Conservation (phyloP, 495 filamentous ascomycete genomes). For the Penicillium cataractarum region DNA sequence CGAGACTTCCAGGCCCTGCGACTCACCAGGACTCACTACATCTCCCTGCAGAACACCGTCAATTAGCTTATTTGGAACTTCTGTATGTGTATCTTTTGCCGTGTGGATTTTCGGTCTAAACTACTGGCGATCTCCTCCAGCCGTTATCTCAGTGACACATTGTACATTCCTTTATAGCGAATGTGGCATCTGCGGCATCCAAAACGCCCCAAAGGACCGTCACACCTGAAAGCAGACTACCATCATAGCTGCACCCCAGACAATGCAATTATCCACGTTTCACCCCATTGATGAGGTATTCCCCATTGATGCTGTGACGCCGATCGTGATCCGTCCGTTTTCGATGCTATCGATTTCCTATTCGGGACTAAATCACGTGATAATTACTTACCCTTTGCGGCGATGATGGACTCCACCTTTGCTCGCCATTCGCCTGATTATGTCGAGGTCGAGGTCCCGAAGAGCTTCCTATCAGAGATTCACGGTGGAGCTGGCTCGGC, state of each 20-base stretch:
- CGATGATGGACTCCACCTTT: background rate
- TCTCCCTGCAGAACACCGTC: background rate
- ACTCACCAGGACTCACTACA: background rate
- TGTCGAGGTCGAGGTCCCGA: background rate
- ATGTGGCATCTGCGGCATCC: background rate
- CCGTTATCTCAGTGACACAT: slow-evolving; percentile 6
- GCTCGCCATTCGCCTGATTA: slow-evolving; percentile 3
- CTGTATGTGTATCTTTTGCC: background rate
- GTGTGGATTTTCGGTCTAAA: background rate
- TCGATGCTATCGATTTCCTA: slow-evolving; percentile 17
- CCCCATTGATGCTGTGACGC: slow-evolving; percentile 9
- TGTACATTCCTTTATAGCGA: background rate
- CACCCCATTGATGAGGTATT: slow-evolving; percentile 17
- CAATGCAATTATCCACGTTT: slow-evolving; percentile 8
- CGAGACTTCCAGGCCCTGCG: background rate
- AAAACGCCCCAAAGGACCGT: background rate
- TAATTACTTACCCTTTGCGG: background rate
- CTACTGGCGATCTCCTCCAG: too few species aligned
- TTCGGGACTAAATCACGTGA: slow-evolving; percentile 26
- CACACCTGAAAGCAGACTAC: slow-evolving; percentile 3
- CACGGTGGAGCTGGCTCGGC: slow-evolving; percentile 10
- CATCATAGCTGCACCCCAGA: background rate
- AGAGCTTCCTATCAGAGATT: slow-evolving; percentile 5
- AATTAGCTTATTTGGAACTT: background rate
- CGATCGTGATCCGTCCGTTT: slow-evolving; percentile 14